Evolutionary conservation across 352 stramenopile species (phyloP).

Genomic region (Phytophthora lateralis): DNA sequence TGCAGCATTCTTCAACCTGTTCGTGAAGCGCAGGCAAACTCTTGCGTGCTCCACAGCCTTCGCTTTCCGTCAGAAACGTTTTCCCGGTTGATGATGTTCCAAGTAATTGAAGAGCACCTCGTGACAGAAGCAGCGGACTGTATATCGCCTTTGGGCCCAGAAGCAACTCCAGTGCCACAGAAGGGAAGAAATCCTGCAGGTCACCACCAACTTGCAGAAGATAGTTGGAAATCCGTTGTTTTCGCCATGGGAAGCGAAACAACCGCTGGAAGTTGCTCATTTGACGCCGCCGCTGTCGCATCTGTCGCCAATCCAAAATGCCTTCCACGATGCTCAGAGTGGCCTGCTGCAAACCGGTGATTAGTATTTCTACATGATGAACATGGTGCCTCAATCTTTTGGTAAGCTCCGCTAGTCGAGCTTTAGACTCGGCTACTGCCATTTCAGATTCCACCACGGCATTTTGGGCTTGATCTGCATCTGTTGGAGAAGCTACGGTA

Average conservation of each 20-base stretch:
- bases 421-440: constrained; percentile 12
- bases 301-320: constrained; percentile 49
- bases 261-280: constrained; percentile 51
- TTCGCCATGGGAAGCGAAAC: constrained; percentile 55
- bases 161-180: constrained; percentile 36
- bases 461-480: constrained; percentile 10
- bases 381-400: constrained; percentile 36
- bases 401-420: constrained; percentile 22
- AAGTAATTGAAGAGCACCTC: constrained; percentile 22
- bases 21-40: not conserved
- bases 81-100: constrained; percentile 33
- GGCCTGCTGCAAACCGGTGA: constrained; percentile 31
- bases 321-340: constrained; percentile 48
- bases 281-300: constrained; percentile 29
- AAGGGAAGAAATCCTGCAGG: constrained; percentile 47
- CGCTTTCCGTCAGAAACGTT: constrained; percentile 59
- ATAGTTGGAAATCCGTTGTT: constrained; percentile 48
- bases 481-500: constrained; percentile 9
- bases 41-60: not conserved
- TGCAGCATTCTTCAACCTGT: not conserved
- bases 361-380: constrained; percentile 37
- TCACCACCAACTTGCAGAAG: constrained; percentile 50
- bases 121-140: constrained; percentile 51
- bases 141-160: constrained; percentile 43
- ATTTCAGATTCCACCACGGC: constrained; percentile 14